Base-by-base conservation (phyloP, 1,284 basidiomycete genomes). In the Rhodotorula sp. region DNA sequence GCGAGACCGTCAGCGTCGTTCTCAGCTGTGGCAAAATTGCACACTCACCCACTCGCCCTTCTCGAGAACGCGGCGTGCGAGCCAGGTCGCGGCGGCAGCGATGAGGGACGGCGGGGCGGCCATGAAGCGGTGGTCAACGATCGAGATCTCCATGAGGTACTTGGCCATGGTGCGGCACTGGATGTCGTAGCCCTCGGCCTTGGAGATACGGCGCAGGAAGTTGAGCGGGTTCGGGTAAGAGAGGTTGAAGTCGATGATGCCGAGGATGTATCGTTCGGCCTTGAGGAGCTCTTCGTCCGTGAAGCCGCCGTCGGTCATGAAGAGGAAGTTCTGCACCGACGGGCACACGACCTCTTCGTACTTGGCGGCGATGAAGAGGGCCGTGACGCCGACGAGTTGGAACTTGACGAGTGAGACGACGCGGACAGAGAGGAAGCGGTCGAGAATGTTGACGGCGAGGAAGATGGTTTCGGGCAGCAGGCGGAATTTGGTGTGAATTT, bases 331-430 rank as follows among this genome's bases (percentile, higher is more conserved):
- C 37, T 83, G 81, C 51, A 95, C 89, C 1, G 90, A 90, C 1
- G 95, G 95, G 44, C 93, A 89, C 68, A 97, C 86, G 71, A 96
- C 91, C 81, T 99, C 95, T 80, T 99, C 95, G 74, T 94, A 93
- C 82, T 99, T 99, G 59, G 92, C 87, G 0, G 95, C 88, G 73
- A 99, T 85, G 81, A 98, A 95, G 80, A 99, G 86, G 77, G 91
- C 91, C 9, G 94, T 93, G 69, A 97, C 85, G 68, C 96, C 95
- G 63, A 98, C 94, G 26, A 98, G 87, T 81, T 98, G 95, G 52
- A 98, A 86, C 80, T 97, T 96, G 76, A 89, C 88, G 26, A 98
- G 86, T 10, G 93, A 94, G 59, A 97, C 91, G 58, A 91, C 88
- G 11, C 94, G 90, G 2, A 87, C 84, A 4, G 92, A 94, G 34